These are phyloP conservation scores for Novakomyces olei DNA, from an alignment of 805 yeast genomes.

Conservation along the genomic window DNA sequence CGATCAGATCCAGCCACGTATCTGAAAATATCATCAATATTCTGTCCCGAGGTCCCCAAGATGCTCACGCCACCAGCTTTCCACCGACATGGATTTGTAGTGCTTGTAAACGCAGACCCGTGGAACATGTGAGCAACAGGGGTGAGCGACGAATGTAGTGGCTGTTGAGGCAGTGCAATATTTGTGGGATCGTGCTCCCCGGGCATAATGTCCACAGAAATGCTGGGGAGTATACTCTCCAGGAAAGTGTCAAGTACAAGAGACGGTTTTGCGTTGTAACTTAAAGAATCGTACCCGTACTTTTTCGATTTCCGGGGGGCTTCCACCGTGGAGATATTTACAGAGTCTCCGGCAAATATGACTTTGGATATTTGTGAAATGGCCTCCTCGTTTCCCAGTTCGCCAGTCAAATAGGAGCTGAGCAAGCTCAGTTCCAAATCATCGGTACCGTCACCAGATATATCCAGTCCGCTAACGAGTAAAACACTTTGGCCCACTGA, in stretches of 20 bases:
- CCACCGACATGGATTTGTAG: conserved; percentile 58
- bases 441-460: conserved; percentile 23
- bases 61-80: conserved; percentile 27
- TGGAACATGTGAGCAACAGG: conserved; percentile 23
- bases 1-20: conserved; percentile 34
- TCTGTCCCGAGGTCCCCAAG: conserved; percentile 69
- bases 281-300: conserved; percentile 8
- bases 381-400: conserved; percentile 22
- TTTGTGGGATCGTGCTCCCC: conserved; percentile 78
- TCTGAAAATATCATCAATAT: conserved; percentile 51
- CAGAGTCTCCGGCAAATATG: conserved; percentile 54
- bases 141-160: conserved; percentile 61
- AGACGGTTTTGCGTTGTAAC: conserved; percentile 11
- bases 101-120: conserved; percentile 21
- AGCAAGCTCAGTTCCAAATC: conserved; percentile 32
- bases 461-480: no score
- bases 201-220: conserved; percentile 64
- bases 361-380: conserved; percentile 23
- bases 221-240: conserved; percentile 29
- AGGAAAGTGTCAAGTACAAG: conserved; percentile 33
- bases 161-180: conserved; percentile 67
- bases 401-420: conserved; percentile 51
- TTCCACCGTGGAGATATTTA: conserved; percentile 15
- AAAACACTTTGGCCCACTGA: no score
- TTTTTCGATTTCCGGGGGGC: conserved; percentile 6